Conservation (phyloP, 202 grass and related monocot genomes). For the Miscanthus sacchariflorus region DNA sequence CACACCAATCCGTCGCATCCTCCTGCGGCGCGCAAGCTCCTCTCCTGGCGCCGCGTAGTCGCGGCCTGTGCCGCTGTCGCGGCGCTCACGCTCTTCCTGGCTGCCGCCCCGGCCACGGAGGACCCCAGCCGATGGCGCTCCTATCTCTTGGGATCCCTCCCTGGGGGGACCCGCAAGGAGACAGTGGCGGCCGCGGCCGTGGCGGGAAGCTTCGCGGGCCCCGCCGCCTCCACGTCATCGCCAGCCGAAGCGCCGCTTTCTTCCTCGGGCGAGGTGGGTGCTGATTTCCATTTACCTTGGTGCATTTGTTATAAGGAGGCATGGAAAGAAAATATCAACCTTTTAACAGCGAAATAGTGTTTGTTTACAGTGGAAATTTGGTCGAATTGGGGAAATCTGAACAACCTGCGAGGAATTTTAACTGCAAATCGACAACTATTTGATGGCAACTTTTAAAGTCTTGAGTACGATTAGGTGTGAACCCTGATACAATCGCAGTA, state of each 20-base stretch:
- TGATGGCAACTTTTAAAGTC: not conserved
- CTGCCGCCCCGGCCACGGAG: conserved; percentile 32
- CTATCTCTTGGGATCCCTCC: conserved; percentile 21
- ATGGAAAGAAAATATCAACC: not conserved
- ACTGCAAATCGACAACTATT: conserved; percentile 8
- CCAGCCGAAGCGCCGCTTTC: conserved; percentile 16
- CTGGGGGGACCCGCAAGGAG: not conserved
- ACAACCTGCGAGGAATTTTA: not conserved
- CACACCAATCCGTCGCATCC: not conserved
- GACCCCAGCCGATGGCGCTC: conserved; percentile 35
- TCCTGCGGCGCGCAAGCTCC: conserved; percentile 29
- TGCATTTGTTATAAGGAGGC: not conserved
- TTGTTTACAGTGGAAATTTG: not conserved
- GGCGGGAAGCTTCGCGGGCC: not conserved
- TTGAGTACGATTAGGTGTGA: not conserved
- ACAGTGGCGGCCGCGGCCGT: not conserved
- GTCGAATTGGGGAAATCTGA: not conserved
- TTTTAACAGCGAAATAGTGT: not conserved
- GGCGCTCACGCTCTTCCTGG: conserved; percentile 43
- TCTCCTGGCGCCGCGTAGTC: conserved; percentile 37
- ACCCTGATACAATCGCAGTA: not conserved
- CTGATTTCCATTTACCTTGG: not conserved
- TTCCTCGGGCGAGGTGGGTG: conserved; percentile 38
- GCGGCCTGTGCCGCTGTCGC: conserved; percentile 44
- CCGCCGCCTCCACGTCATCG: not conserved